phyloP scores from a whole-genome alignment of 805 yeast species.

The Starmera caribaea region DNA sequence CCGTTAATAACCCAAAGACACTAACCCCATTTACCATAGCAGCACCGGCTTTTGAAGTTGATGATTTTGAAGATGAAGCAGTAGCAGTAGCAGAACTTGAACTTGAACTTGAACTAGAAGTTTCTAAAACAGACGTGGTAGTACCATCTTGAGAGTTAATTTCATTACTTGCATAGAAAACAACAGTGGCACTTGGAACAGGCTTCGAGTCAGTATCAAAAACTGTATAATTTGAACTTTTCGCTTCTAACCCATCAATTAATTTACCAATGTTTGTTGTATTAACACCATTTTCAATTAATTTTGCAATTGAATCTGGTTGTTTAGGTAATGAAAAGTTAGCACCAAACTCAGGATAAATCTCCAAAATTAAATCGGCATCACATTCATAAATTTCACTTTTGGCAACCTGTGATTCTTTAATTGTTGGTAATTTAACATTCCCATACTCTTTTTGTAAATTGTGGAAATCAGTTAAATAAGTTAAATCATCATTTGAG shows the following conservation, averaged over 20 bases:
- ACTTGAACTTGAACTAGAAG: conserved; percentile 11
- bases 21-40: neutral
- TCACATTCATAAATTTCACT: conserved; percentile 29
- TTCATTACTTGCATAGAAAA: conserved; percentile 24
- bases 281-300: conserved; percentile 40
- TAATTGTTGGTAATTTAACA: conserved; percentile 26
- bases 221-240: conserved; percentile 30
- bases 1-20: neutral
- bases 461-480: conserved; percentile 40
- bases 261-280: conserved; percentile 35
- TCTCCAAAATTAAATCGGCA: conserved; percentile 22
- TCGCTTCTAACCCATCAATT: conserved; percentile 27
- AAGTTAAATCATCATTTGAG: conserved; percentile 29
- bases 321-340: conserved; percentile 38
- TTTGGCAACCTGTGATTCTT: conserved; percentile 25
- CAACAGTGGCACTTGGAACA: conserved; percentile 27
- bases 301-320: conserved; percentile 30
- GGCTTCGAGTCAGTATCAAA: conserved; percentile 24
- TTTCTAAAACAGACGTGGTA: conserved; percentile 6
- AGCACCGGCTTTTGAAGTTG: neutral
- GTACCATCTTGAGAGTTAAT: conserved; percentile 23
- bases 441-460: conserved; percentile 33
- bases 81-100: conserved; percentile 8
- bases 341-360: conserved; percentile 33
- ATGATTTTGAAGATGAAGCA: conserved; percentile 1